Conservation (phyloP, 2,329 filamentous ascomycete genomes). For the Ophidiomyces ophidiicola region DNA sequence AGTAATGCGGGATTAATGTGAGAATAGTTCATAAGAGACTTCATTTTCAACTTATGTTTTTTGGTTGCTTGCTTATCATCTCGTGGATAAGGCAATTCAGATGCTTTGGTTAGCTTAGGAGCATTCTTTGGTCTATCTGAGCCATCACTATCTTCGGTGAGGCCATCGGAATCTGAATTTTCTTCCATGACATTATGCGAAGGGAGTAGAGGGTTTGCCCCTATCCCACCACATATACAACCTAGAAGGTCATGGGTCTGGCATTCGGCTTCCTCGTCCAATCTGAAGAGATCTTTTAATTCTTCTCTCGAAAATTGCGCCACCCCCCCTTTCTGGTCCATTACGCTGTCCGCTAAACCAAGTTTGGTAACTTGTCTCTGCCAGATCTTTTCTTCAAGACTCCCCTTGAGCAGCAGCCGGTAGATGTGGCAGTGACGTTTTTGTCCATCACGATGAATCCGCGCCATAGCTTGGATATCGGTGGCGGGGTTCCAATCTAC, state of each 20-base stretch:
- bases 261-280: conserved; percentile 49
- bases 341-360: conserved; percentile 57
- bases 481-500: conserved; percentile 67
- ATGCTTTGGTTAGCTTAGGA: conserved; percentile 30
- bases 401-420: conserved; percentile 54
- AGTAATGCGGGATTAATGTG: conserved; percentile 32
- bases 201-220: conserved; percentile 18
- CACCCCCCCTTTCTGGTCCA: conserved; percentile 50
- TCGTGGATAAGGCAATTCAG: conserved; percentile 20
- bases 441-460: conserved; percentile 61
- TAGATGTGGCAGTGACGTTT: conserved; percentile 57
- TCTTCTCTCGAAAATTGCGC: conserved; percentile 55
- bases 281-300: conserved; percentile 52
- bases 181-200: background rate
- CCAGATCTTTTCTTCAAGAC: conserved; percentile 63
- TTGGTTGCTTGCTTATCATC: conserved; percentile 5
- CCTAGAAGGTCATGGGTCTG: conserved; percentile 57
- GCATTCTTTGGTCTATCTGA: conserved; percentile 19
- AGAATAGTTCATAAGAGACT: conserved; percentile 33
- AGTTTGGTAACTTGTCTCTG: conserved; percentile 61
- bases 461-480: conserved; percentile 62
- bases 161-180: background rate
- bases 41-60: conserved; percentile 26
- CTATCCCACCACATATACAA: conserved; percentile 49
- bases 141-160: conserved; percentile 16